phyloP scores from a whole-genome alignment of 1,139 yeast genomes.

The Zygosaccharomyces pseudobailii region DNA sequence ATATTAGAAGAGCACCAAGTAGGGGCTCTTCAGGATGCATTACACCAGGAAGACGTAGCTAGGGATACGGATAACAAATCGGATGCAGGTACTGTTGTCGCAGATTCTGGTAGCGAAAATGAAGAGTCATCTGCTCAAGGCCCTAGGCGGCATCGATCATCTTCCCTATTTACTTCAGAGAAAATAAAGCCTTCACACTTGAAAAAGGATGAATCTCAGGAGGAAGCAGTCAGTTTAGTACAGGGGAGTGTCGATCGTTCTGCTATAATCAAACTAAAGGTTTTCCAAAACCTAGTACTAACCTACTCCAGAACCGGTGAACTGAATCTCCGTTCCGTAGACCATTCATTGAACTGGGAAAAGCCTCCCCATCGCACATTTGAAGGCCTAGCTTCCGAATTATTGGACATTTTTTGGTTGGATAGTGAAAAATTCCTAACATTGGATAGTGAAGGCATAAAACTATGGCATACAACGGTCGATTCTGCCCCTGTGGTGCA shows the following conservation, averaged over 20 bases:
- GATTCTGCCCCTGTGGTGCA: constrained; percentile 14
- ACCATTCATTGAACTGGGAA: constrained; percentile 19
- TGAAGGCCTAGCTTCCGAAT: constrained; percentile 13
- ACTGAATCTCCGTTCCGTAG: constrained; percentile 21
- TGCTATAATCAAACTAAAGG: constrained; percentile 15
- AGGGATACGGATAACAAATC: constrained; percentile 3
- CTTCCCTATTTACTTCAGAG: constrained; percentile 15
- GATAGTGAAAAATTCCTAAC: constrained; percentile 20
- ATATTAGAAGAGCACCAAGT: constrained; percentile 1
- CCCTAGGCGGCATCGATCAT: constrained; percentile 12
- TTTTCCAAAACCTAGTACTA: constrained; percentile 21
- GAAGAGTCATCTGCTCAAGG: constrained; percentile 1
- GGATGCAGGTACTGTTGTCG: constrained; percentile 11
- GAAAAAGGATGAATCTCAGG: background rate
- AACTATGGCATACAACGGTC: constrained; percentile 17
- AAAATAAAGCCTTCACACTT: constrained; percentile 6
- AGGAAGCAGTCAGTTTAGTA: background rate
- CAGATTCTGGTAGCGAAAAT: constrained; percentile 3
- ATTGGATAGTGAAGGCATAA: constrained; percentile 21
- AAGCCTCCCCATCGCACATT: constrained; percentile 15
- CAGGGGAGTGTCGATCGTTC: constrained; percentile 4
- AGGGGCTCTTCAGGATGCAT: constrained; percentile 5
- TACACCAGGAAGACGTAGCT: constrained; percentile 3
- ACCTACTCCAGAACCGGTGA: constrained; percentile 21
- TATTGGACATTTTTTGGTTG: constrained; percentile 26